Base-by-base conservation (phyloP, 768 basidiomycete genomes). In the Chiua virens region DNA sequence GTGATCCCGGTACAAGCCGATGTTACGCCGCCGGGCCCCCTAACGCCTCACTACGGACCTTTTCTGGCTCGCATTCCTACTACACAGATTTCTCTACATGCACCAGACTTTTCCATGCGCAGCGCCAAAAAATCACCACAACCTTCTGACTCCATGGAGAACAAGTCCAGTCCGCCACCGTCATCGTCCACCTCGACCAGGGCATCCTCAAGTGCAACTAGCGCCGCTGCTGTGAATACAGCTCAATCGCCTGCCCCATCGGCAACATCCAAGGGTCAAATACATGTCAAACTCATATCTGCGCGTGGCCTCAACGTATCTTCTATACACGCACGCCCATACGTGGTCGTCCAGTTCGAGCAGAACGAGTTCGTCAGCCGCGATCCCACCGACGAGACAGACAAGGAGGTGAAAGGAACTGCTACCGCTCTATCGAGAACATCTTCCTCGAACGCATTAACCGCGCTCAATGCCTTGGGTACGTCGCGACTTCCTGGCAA, bases 341-440 rank as follows among this genome's bases (percentile, higher is more conserved):
- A 99, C 68, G 90, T 94, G 61, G 95, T 98, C 68, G 94, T 95
- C 59, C 89, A 94, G 71, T 99, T 98, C 71, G 97, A 99, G 75
- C 90, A 98, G 72, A 98, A 93, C 79, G 97, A 99, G 72, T 99
- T 98, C 66, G 86, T 99, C 68, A 86, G 86, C 60, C 77, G 97
- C 40, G 91, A 96, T 68, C 91, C 93, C 23, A 89, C 87, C 22
- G 82, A 84, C 57, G 90, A 92, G 69, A 74, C 79, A 17, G 90
- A 89, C 75, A 93, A 90, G 76, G 90, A 92, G 71, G 88, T 91
- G 70, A 92, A 87, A 68, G 92, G 91, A 60, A 79, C 79, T 36
- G 80, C 92, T 4, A 84, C 79, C 9, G 73, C 67, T 50, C 66
- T 82, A 36, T 83, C 79, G 17, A 72, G 79, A 57, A 79, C 81